Evolutionary conservation across 2,329 filamentous ascomycete species (phyloP).

Genomic region (Trichoderma gracile): DNA sequence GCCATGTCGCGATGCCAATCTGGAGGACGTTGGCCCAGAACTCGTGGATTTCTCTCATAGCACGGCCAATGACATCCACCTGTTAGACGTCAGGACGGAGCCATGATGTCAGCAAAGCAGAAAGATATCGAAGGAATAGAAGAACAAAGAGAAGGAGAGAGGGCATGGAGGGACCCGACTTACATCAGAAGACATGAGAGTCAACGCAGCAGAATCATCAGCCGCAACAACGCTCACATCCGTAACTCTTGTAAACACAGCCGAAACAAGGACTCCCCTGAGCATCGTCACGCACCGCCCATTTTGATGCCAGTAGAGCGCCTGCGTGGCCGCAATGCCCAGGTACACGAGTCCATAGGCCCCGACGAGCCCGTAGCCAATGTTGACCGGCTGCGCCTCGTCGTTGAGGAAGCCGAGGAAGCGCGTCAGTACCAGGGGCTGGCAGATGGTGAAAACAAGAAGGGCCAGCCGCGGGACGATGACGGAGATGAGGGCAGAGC

Average conservation of each 20-base stretch:
- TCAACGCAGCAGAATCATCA: constrained; percentile 41
- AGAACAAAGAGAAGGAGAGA: no score
- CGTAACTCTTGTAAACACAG: constrained; percentile 39
- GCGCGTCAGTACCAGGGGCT: constrained; percentile 40
- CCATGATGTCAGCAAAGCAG: neutral
- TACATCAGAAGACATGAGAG: constrained; percentile 46
- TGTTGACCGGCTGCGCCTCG: constrained; percentile 29
- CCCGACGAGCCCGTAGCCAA: constrained; percentile 39
- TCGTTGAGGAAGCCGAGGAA: constrained; percentile 34
- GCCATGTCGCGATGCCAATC: constrained; percentile 35
- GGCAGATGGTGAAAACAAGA: constrained; percentile 41
- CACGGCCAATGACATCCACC: constrained; percentile 43
- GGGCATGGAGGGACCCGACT: neutral
- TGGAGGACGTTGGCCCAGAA: constrained; percentile 43
- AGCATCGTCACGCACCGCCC: constrained; percentile 39
- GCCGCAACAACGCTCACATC: constrained; percentile 34
- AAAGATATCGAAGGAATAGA: neutral
- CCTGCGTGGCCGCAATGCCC: constrained; percentile 37
- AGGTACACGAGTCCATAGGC: constrained; percentile 39
- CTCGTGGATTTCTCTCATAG: constrained; percentile 40
- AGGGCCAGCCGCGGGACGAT: constrained; percentile 38
- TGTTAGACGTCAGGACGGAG: constrained; percentile 20
- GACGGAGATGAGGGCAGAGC: constrained; percentile 36
- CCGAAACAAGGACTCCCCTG: constrained; percentile 37
- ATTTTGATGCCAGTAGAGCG: constrained; percentile 30